phyloP scores from a whole-genome alignment of 2,329 filamentous ascomycete genomes.

The Pseudocercospora crystallina region DNA sequence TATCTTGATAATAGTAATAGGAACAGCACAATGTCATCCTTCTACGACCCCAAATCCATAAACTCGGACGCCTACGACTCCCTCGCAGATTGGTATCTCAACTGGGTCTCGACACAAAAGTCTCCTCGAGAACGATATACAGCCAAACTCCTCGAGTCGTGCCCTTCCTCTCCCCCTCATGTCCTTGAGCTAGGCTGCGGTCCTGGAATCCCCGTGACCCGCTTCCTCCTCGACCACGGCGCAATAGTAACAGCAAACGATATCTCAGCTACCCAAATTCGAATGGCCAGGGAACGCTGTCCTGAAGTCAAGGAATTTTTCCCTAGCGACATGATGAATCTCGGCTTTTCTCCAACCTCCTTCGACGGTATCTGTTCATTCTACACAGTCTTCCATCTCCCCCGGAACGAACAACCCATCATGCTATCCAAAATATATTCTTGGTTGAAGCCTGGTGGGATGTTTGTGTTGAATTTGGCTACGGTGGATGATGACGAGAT shows the following conservation, averaged over 20 bases:
- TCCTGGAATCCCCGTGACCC: constrained; percentile 37
- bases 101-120: constrained; percentile 35
- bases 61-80: constrained; percentile 36
- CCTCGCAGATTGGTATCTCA: constrained; percentile 38
- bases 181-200: constrained; percentile 46
- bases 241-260: constrained; percentile 26
- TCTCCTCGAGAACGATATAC: constrained; percentile 36
- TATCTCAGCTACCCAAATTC: constrained; percentile 24
- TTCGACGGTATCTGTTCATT: constrained; percentile 25
- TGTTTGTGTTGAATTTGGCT: constrained; percentile 26
- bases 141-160: constrained; percentile 28
- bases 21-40: neutral
- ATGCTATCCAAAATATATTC: constrained; percentile 21
- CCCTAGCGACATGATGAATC: constrained; percentile 24
- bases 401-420: constrained; percentile 22
- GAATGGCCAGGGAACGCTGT: constrained; percentile 24
- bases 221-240: constrained; percentile 26
- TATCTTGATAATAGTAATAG: no score
- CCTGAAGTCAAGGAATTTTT: constrained; percentile 13
- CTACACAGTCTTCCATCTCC: constrained; percentile 30
- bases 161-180: constrained; percentile 15
- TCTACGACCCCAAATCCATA: constrained; percentile 17
- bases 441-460: constrained; percentile 26
- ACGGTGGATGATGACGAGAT: constrained; percentile 28
- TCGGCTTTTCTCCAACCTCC: constrained; percentile 18